Evolutionary conservation across 345 rosid genomes (phyloP).

Genomic region (Sisymbrium irio): DNA sequence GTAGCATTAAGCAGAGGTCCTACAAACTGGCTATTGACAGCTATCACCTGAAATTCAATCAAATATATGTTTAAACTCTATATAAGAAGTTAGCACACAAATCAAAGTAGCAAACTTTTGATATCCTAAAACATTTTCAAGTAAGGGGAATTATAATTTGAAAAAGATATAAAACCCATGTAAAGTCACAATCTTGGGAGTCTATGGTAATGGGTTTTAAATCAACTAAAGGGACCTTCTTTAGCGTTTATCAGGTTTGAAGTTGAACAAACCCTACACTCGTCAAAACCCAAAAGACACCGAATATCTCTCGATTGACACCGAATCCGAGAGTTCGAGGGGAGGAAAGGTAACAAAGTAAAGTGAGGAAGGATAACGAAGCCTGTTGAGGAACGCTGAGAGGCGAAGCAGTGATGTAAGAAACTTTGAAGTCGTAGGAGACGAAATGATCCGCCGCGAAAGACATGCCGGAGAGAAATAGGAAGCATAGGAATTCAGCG

Average conservation of each 20-base stretch:
- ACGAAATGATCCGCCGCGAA: constrained; percentile 65
- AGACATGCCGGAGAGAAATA: constrained; percentile 46
- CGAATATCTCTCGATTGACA: too few species aligned
- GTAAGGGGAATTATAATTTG: too few species aligned
- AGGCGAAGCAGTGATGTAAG: constrained; percentile 74
- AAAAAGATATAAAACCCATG: too few species aligned
- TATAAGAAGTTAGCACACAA: not conserved
- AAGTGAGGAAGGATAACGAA: constrained; percentile 28
- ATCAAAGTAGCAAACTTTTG: constrained; percentile 2
- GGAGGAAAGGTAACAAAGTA: too few species aligned
- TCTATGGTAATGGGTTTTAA: too few species aligned
- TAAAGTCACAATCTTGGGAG: not conserved
- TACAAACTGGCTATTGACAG: constrained; percentile 69
- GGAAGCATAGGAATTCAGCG: constrained; percentile 40
- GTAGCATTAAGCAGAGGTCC: constrained; percentile 72
- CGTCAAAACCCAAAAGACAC: too few species aligned
- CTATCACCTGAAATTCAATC: constrained; percentile 59
- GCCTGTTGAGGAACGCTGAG: constrained; percentile 89
- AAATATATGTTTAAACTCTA: not conserved
- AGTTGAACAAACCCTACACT: too few species aligned
- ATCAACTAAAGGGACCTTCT: not conserved
- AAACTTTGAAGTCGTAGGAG: constrained; percentile 55
- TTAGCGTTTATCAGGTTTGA: not conserved
- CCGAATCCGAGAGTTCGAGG: not conserved
- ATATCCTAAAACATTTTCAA: too few species aligned